Evolutionary conservation across 1,284 basidiomycete species (phyloP).

Genomic region (Cryptococcus amylolentus): DNA sequence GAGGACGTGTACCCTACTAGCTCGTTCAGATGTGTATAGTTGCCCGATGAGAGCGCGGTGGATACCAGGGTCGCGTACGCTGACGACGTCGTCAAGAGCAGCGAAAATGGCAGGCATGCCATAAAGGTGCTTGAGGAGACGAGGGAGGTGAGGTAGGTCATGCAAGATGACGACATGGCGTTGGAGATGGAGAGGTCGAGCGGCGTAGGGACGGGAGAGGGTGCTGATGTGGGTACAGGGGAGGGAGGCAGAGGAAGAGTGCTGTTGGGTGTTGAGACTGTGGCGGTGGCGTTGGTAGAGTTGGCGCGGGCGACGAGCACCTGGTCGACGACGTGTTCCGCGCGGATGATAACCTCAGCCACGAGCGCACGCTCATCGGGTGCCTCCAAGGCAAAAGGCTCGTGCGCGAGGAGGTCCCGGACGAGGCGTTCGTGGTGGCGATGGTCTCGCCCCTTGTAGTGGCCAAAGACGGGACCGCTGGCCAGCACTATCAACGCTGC

Average conservation of each 20-base stretch:
- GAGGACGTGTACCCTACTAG: conserved; percentile 52
- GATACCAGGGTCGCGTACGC: conserved; percentile 51
- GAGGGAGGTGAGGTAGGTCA: conserved; percentile 69
- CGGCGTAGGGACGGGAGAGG: conserved; percentile 71
- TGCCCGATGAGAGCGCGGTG: conserved; percentile 56
- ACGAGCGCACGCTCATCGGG: too few relatives aligned
- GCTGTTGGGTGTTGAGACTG: conserved; percentile 7
- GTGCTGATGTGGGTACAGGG: conserved; percentile 52
- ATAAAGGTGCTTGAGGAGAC: conserved; percentile 60
- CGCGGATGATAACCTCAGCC: too few relatives aligned
- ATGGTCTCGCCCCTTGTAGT: too few relatives aligned
- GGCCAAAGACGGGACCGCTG: too few relatives aligned
- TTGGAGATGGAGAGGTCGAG: conserved; percentile 61
- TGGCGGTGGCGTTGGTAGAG: conserved; percentile 1
- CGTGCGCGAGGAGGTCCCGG: too few relatives aligned
- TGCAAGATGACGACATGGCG: conserved; percentile 66
- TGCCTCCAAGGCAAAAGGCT: too few relatives aligned
- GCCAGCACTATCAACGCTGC: too few relatives aligned
- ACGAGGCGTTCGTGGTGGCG: too few relatives aligned
- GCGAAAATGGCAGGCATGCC: conserved; percentile 68
- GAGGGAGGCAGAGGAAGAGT: conserved; percentile 48
- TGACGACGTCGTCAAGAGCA: conserved; percentile 61
- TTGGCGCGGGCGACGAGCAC: background rate
- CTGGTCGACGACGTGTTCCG: too few relatives aligned
- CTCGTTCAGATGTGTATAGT: conserved; percentile 62